Conservation (phyloP, 768 basidiomycete species). For the Psilocybe cyanescens region DNA sequence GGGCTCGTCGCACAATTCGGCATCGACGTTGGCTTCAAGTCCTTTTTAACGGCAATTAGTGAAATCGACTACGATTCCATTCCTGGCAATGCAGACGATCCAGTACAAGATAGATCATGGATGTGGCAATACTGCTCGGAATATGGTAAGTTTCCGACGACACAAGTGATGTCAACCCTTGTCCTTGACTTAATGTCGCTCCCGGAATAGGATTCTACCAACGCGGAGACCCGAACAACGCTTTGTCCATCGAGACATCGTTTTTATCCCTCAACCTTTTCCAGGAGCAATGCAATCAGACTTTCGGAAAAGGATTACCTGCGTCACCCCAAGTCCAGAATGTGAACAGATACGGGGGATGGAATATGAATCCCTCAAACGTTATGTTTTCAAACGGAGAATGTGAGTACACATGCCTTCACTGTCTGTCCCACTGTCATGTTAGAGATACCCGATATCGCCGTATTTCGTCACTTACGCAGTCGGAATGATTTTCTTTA, state of each 20-base stretch:
- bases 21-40: slow-evolving; percentile 37
- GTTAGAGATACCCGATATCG: not conserved
- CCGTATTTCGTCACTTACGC: not conserved
- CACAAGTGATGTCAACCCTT: not conserved
- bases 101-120: slow-evolving; percentile 48
- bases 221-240: slow-evolving; percentile 47
- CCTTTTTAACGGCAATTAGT: slow-evolving; percentile 44
- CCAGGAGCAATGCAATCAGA: slow-evolving; percentile 46
- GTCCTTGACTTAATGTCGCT: no score
- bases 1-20: slow-evolving; percentile 40
- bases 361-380: slow-evolving; percentile 53
- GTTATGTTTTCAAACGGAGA: slow-evolving; percentile 53
- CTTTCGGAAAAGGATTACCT: slow-evolving; percentile 41
- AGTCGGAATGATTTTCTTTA: not conserved
- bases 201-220: slow-evolving; percentile 45
- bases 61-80: slow-evolving; percentile 52
- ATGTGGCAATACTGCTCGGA: slow-evolving; percentile 60
- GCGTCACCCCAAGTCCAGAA: slow-evolving; percentile 44
- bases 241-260: slow-evolving; percentile 50
- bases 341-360: slow-evolving; percentile 55
- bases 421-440: not conserved
- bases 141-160: slow-evolving; percentile 37
- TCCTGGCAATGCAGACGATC: slow-evolving; percentile 42
- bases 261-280: slow-evolving; percentile 48
- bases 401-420: slow-evolving; percentile 33